Conservation (phyloP, 495 filamentous ascomycete species). For the Endocarpon pusillum region DNA sequence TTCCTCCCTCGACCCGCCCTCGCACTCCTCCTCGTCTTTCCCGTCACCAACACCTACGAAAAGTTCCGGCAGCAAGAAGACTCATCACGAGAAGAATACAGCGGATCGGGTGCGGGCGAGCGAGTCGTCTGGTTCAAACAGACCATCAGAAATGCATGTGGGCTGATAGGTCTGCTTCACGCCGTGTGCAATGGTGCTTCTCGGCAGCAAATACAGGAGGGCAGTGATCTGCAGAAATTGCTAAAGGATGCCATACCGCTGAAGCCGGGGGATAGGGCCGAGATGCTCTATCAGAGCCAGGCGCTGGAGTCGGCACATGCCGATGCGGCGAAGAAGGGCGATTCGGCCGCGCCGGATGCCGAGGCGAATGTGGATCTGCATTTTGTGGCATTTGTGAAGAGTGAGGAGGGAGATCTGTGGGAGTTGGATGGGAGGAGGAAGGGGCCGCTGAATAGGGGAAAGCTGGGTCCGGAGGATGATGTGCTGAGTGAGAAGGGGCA, state of each 20-base stretch:
- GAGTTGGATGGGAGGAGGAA: slow-evolving; percentile 71
- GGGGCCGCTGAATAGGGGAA: slow-evolving; percentile 45
- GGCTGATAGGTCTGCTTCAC: slow-evolving; percentile 68
- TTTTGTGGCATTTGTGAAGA: slow-evolving; percentile 76
- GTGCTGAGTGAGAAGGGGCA: slow-evolving; percentile 50
- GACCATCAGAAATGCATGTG: slow-evolving; percentile 78
- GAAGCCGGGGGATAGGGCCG: slow-evolving; percentile 38
- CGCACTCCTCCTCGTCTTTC: slow-evolving; percentile 75
- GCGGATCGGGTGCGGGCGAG: slow-evolving; percentile 30
- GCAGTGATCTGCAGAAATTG: slow-evolving; percentile 29
- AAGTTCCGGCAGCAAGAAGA: slow-evolving; percentile 47
- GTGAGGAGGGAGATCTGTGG: slow-evolving; percentile 52
- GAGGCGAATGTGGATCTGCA: slow-evolving; percentile 57
- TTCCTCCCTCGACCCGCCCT: slow-evolving; percentile 71
- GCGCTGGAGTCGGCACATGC: slow-evolving; percentile 57
- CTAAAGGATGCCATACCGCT: slow-evolving; percentile 26
- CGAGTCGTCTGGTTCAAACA: slow-evolving; percentile 82
- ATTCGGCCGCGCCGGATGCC: slow-evolving; percentile 52
- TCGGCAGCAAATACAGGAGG: slow-evolving; percentile 22
- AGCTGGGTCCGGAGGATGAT: slow-evolving; percentile 40
- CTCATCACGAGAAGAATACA: slow-evolving; percentile 30
- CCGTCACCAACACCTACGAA: slow-evolving; percentile 55
- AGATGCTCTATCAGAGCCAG: slow-evolving; percentile 54
- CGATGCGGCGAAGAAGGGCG: slow-evolving; percentile 50
- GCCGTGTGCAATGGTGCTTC: slow-evolving; percentile 46